Evolutionary conservation across 257 asterid species (phyloP), one percentile per base, ranked within the genome.

Genomic region (Nicotiana sylvestris): DNA sequence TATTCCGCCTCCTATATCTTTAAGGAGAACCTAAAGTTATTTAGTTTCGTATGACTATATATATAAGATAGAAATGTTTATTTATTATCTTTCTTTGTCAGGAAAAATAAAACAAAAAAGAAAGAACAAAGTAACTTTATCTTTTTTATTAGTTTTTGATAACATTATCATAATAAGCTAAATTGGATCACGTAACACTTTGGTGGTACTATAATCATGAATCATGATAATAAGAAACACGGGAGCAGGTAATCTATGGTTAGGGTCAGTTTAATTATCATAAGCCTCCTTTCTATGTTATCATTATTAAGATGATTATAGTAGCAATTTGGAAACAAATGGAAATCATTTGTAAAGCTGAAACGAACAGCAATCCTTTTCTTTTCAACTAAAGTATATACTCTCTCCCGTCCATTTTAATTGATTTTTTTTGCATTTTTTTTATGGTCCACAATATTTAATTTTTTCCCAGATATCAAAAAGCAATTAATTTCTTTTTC

Each of bases 121-220:
- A 12, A 13, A n/a, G 1, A 37, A n/a, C 21, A 74, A 49, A 74
- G 21, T 4, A 49, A 49, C 39, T 27, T 7, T 49, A 46, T 13
- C 0, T 72, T 49, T 46, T 72, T 13, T 29, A 29, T 65, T 65
- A 65, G 39, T 72, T 72, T 49, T 13, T 46, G 25, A 70, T 21
- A 70, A 60, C 56, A 39, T 11, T 43, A 43, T 49, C 79, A 74
- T 74, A 13, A 72, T 49, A 21, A 3, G 61, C 43, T 46, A 74
- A 74, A 74, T 25, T 12, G 25, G 62, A 74, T 72, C 62, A 25
- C 4, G 25, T 25, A 74, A 74, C 4, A 46, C 25, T 1, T 74
- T 74, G 15, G 79, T 74, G 62, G 39, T 25, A 74, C 25, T 49
- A 46, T 74, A 74, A 12, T 74, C 43, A 74, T 74, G 79, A 49